Conservation (phyloP, 805 yeast genomes). For the Blastobotrys robertii region DNA sequence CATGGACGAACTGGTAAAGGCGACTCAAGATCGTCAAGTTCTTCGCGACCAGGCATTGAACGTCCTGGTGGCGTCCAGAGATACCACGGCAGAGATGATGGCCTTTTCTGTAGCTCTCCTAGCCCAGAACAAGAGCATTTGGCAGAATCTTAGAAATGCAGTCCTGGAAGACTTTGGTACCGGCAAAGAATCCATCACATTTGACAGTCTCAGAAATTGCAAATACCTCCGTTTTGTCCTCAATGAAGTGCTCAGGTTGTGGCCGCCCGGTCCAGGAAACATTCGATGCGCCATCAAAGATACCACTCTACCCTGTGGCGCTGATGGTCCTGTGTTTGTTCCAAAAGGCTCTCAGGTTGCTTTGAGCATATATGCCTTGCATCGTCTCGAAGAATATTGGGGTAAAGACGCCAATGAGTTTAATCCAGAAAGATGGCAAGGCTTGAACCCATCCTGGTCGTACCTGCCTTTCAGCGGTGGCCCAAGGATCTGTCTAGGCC, state of each 20-base stretch:
- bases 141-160: constrained; percentile 28
- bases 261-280: constrained; percentile 39
- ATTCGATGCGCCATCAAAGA: constrained; percentile 33
- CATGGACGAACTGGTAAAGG: constrained; percentile 37
- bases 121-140: constrained; percentile 29
- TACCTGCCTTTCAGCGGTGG: constrained; percentile 42
- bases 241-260: constrained; percentile 37
- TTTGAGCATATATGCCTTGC: constrained; percentile 33
- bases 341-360: constrained; percentile 31
- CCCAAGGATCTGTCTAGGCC: constrained; percentile 41
- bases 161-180: constrained; percentile 26
- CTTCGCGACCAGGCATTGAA: constrained; percentile 42
- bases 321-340: constrained; percentile 31
- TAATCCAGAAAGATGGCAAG: constrained; percentile 35
- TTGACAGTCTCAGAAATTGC: constrained; percentile 35
- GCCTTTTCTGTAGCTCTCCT: constrained; percentile 36
- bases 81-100: constrained; percentile 41
- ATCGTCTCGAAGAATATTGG: constrained; percentile 29
- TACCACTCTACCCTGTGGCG: constrained; percentile 32
- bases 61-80: constrained; percentile 42
- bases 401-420: constrained; percentile 35
- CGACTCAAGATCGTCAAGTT: constrained; percentile 37
- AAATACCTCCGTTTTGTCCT: constrained; percentile 35
- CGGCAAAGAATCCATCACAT: constrained; percentile 24
- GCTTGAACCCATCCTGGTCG: constrained; percentile 32